Conservation (phyloP, 2,329 filamentous ascomycete genomes). For the Microsporum audouinii region DNA sequence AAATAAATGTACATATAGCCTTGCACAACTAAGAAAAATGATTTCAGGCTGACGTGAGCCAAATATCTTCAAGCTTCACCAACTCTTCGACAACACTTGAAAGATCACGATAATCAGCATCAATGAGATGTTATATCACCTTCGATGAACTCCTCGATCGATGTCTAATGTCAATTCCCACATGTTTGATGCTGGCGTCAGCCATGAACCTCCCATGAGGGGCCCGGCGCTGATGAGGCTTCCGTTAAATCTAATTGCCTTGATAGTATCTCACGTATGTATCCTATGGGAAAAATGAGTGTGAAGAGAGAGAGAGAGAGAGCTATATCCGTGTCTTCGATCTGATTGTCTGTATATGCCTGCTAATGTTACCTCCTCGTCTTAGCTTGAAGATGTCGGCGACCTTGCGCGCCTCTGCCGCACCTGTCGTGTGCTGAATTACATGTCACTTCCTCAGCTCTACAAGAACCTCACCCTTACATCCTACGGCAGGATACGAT, state of each 20-base stretch:
- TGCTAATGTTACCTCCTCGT: background rate
- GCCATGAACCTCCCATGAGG: conserved; percentile 5
- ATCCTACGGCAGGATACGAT: conserved; percentile 49
- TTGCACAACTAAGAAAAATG: background rate
- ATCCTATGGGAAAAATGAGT: background rate
- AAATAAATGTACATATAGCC: background rate
- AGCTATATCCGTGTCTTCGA: background rate
- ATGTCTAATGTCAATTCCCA: conserved; percentile 26
- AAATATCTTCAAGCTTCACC: background rate
- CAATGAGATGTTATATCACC: background rate
- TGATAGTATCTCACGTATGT: conserved; percentile 45
- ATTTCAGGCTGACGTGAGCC: background rate
- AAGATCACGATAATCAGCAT: background rate
- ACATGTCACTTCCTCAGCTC: conserved; percentile 52
- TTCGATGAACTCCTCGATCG: background rate
- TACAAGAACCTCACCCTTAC: conserved; percentile 46
- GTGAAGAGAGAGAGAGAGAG: background rate
- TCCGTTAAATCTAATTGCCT: conserved; percentile 48
- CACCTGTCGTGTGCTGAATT: conserved; percentile 51
- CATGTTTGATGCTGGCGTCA: conserved; percentile 27
- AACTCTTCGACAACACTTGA: background rate
- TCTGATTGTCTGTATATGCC: background rate
- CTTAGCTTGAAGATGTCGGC: conserved; percentile 45
- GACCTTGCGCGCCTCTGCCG: conserved; percentile 50
- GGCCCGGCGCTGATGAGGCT: conserved; percentile 31